A percentile compares a stretch with the other conserved stretches of the same genome.
These are phyloP conservation scores for Pleurotus cornucopiae DNA, from an alignment of 768 basidiomycete species.

Conservation along the genomic window DNA sequence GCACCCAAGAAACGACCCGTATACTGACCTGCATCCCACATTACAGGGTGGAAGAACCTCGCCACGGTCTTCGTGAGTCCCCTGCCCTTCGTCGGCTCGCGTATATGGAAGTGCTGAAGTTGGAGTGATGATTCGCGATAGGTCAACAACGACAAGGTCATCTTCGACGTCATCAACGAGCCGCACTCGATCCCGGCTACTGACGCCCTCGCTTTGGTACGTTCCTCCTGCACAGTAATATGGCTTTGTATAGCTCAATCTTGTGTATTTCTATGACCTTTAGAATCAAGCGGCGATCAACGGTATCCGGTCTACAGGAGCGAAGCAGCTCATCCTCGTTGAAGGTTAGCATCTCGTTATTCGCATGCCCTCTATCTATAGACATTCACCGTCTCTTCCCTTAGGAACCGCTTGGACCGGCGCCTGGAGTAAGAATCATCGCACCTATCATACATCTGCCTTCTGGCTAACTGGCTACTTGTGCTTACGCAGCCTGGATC, in stretches of 20 bases:
- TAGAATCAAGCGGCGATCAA: constrained; percentile 65
- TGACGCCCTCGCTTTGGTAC: constrained; percentile 45
- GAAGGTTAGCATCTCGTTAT: constrained; percentile 25
- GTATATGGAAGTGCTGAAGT: not conserved
- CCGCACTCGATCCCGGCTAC: constrained; percentile 53
- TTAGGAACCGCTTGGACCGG: constrained; percentile 37
- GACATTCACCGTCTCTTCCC: no score
- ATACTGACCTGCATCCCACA: not conserved
- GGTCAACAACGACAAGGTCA: constrained; percentile 46
- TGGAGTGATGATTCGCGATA: constrained; percentile 8
- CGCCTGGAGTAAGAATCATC: constrained; percentile 41
- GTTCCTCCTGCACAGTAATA: constrained; percentile 1
- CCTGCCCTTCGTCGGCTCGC: not conserved
- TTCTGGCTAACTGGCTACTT: not conserved
- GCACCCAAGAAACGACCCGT: not conserved
- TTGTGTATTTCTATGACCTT: constrained; percentile 1
- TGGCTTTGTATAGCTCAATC: not conserved
- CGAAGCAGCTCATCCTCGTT: constrained; percentile 52
- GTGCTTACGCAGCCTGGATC: constrained; percentile 37
- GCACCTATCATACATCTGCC: no score
- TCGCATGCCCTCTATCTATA: no score
- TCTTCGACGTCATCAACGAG: constrained; percentile 69
- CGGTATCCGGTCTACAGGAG: constrained; percentile 58
- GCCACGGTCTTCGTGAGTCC: constrained; percentile 48
- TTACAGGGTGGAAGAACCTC: constrained; percentile 53